Percentiles rank a stretch among this genome's conserved stretches.
Conservation (phyloP, 2,329 filamentous ascomycete species). For the Colletotrichum sp. region DNA sequence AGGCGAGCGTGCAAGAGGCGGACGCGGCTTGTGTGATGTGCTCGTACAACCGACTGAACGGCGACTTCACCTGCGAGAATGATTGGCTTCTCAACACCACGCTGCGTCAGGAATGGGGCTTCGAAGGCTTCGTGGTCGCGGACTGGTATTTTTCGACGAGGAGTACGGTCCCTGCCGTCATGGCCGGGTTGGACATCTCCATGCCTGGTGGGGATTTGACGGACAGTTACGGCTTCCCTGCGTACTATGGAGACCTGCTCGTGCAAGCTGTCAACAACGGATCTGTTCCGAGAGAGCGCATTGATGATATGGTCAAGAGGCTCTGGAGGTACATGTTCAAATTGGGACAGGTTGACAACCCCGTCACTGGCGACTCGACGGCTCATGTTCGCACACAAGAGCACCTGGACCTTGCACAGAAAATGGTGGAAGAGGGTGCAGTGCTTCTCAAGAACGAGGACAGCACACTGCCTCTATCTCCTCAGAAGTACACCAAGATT, state of each 20-base stretch:
- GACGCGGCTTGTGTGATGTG: constrained; percentile 63
- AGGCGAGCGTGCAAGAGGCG: constrained; percentile 62
- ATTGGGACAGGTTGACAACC: neutral
- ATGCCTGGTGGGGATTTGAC: neutral
- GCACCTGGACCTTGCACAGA: neutral
- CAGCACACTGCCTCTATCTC: constrained; percentile 56
- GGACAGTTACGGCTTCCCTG: neutral
- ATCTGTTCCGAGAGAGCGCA: constrained; percentile 53
- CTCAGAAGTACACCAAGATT: constrained; percentile 32
- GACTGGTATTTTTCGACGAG: constrained; percentile 25
- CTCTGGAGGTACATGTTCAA: constrained; percentile 1
- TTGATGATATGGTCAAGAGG: neutral
- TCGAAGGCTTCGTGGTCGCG: constrained; percentile 17
- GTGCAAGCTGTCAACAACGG: constrained; percentile 64
- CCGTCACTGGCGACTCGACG: constrained; percentile 16
- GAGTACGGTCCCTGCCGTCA: constrained; percentile 24
- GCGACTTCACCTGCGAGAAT: constrained; percentile 33
- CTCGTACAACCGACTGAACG: constrained; percentile 59
- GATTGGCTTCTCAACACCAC: neutral
- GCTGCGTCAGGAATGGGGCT: constrained; percentile 15
- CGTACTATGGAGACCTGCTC: neutral
- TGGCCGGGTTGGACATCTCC: constrained; percentile 37
- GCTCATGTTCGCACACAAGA: neutral
- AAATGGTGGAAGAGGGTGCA: neutral
- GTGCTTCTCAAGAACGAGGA: constrained; percentile 59